Evolutionary conservation across 2,329 filamentous ascomycete species (phyloP), one percentile per base, ranked within the genome.

Genomic region (Fusarium pseudonygamai): DNA sequence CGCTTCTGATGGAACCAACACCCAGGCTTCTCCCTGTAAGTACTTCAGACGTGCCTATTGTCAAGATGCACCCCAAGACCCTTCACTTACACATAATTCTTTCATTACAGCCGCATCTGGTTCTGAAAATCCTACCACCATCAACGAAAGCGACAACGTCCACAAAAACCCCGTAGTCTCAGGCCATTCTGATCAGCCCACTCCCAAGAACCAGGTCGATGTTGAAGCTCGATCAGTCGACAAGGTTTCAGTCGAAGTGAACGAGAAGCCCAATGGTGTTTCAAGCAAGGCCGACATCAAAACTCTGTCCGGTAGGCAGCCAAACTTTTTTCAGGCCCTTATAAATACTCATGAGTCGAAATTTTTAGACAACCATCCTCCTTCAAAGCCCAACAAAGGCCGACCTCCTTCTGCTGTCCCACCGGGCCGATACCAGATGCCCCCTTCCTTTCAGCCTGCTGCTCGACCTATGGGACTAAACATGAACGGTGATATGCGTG

Each of bases 371-470:
- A 74, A 76, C 20, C 65, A 73, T 24, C 56, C 60, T 30, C 42
- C 62, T 28, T 52, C 69, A 14, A 75, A 71, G 56, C 50, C 65
- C 59, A 73, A 64, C 59, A 77, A 74, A 40, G 52, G 72, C 67
- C 78, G 78, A 61, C 81, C 78, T 32, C 81, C 78, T 30, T 76
- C 80, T 5, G 75, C 78, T 64, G 75, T 81, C 13, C 79, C 82
- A 28, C 78, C 81, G 10, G 77, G 78, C 36, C 80, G 79, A 72
- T 85, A 85, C 74, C 83, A 84, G 66, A 83, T 85, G 81, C 84
- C 84, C 45, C 83, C 84, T 46, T 78, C 83, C 20, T 85, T 85
- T 66, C 80, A 84, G 61, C 83, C 83, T 52, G 77, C 79, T 24
- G 77, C 77, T 50, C 79, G 80, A 49, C 72, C 80, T 16, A 66